Percentiles rank a stretch among this genome's conserved stretches.
Conservation (phyloP, 495 filamentous ascomycete genomes). For the Parachaetomium inaequale region DNA sequence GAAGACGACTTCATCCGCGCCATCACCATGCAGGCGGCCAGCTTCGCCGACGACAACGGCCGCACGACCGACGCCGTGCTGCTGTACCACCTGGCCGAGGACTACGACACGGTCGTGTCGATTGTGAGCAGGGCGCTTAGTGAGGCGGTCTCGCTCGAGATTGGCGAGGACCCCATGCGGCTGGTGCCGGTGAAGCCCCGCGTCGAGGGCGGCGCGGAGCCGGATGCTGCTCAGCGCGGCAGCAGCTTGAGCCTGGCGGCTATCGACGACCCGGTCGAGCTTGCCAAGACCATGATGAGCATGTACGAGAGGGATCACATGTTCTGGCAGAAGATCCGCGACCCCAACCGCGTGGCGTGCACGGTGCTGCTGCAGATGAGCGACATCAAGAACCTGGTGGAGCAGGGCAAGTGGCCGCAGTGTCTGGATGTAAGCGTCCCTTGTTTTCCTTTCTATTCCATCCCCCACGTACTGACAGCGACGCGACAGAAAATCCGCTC, state of each 20-base stretch:
- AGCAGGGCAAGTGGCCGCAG: conserved; percentile 65
- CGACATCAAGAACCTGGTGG: conserved; percentile 67
- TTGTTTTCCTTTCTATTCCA: conserved; percentile 10
- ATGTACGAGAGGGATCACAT: conserved; percentile 75
- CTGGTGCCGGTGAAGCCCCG: conserved; percentile 76
- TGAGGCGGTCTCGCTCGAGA: conserved; percentile 75
- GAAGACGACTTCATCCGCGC: conserved; percentile 78
- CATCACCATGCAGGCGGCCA: conserved; percentile 86
- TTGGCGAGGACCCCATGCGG: conserved; percentile 70
- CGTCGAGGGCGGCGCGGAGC: conserved; percentile 28
- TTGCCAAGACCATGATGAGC: conserved; percentile 73
- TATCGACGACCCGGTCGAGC: conserved; percentile 76
- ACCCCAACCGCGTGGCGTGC: conserved; percentile 65
- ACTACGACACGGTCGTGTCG: conserved; percentile 85
- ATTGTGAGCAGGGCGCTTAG: conserved; percentile 90
- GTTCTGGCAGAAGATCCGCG: conserved; percentile 65
- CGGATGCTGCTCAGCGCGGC: conserved; percentile 36
- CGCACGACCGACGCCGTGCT: conserved; percentile 88
- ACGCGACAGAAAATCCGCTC: conserved; percentile 61
- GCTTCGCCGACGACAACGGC: conserved; percentile 88
- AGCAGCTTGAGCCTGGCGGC: conserved; percentile 77
- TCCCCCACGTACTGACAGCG: background rate
- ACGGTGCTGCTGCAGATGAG: conserved; percentile 71
- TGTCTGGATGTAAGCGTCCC: conserved; percentile 61
- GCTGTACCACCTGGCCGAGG: conserved; percentile 87